Base-by-base conservation (phyloP, 164 flowering plant genomes). In the Annona squamosa region DNA sequence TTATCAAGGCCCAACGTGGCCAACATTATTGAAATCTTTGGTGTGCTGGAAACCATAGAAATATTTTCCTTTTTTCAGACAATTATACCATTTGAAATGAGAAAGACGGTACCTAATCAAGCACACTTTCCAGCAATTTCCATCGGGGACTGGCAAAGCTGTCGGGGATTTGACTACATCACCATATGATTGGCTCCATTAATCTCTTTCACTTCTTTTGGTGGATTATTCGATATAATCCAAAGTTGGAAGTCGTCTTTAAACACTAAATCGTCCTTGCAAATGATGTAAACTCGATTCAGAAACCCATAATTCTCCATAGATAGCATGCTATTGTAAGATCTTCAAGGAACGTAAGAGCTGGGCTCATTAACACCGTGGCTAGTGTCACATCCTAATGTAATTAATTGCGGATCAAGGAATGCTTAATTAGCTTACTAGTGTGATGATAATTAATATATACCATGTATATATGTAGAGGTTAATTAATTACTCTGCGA, bases 111-210 rank as follows among this genome's bases (percentile, higher is more conserved):
- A 26, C 37, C 0, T 37, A 68, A 5, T 68, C 37, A 69, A 7
- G 42, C 80, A 57, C 42, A 45, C 4, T 17, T 70, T 5, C 12
- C 41, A 1, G 77, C 72, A 68, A 74, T 76, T 13, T 77, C 80
- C 4, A 63, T 45, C 17, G 84, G 75, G 52, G 26, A 67, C 2
- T 48, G 13, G 72, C 42, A 79, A 1, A 86, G 77, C 68, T 81
- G 81, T 5, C 57, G 10, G 4, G 87, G 83, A 43, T 76, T 84
- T 13, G 84, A 77, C 5, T 84, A 66, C 90, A 86, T 87, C 26
- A 48, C 71, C 89, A 87, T 86, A 59, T 75, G 78, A 48, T 75
- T 74, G 44, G 78, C 4, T 3, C 81, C 86, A 0, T 26, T 3
- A 1, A 87, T 81, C 66, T 73, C 76, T 57, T 46, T 73, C 17